Conservation (phyloP, 2,329 filamentous ascomycete species). For the Cyphellophora europaea region DNA sequence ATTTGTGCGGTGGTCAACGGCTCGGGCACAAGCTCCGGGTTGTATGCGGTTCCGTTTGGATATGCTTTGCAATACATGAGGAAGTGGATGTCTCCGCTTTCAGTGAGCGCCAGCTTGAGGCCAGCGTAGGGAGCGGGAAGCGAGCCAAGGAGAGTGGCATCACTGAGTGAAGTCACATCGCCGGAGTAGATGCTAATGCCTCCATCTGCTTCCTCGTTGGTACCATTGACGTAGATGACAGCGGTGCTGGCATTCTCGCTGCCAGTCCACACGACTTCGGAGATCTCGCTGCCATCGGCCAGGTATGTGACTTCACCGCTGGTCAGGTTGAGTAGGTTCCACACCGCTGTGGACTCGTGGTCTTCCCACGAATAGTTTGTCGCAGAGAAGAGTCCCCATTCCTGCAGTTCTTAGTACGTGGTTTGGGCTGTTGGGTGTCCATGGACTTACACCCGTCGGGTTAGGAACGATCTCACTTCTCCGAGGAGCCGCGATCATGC, state of each 20-base stretch:
- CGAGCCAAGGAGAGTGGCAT: conserved; percentile 29
- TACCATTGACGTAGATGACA: conserved; percentile 46
- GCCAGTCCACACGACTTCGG: conserved; percentile 68
- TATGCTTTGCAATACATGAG: conserved; percentile 53
- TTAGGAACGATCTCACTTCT: conserved; percentile 28
- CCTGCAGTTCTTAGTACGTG: conserved; percentile 18
- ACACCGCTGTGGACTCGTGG: conserved; percentile 52
- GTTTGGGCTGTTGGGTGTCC: not conserved
- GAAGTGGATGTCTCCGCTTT: conserved; percentile 39
- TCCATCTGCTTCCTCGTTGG: conserved; percentile 29
- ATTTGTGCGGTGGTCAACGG: conserved; percentile 56
- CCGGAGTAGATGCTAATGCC: conserved; percentile 31
- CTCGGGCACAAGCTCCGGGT: conserved; percentile 51
- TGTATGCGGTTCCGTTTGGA: conserved; percentile 60
- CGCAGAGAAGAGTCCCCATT: conserved; percentile 42
- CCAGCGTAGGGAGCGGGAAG: conserved; percentile 29
- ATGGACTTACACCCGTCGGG: conserved; percentile 27
- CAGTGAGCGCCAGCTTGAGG: conserved; percentile 27
- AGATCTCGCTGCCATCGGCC: conserved; percentile 54
- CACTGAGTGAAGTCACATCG: conserved; percentile 23
- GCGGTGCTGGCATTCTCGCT: conserved; percentile 52
- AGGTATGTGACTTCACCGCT: conserved; percentile 57
- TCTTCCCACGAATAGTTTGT: conserved; percentile 73
- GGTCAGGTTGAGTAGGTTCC: conserved; percentile 64
- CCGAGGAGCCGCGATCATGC: conserved; percentile 28